Percentiles rank a stretch among this genome's conserved stretches.
These are phyloP conservation scores for Chrysoporthe cubensis DNA, from an alignment of 2,329 filamentous ascomycete species.

Conservation along the genomic window DNA sequence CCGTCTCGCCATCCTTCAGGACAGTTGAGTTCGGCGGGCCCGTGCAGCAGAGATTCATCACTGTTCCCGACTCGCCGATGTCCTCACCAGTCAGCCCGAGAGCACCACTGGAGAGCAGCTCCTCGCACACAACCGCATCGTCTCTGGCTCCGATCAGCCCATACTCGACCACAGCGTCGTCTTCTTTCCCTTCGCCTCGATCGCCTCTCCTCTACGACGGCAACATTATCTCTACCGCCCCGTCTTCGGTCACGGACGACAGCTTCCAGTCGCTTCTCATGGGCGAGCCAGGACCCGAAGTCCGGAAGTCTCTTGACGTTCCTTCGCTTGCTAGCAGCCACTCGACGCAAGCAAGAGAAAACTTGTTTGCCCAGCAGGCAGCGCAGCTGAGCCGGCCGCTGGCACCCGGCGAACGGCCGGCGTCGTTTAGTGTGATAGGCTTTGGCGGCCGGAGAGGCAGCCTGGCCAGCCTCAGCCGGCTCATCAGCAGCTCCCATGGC, in stretches of 20 bases:
- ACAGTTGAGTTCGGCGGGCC: constrained; percentile 27
- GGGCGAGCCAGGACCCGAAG: constrained; percentile 74
- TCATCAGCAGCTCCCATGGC: constrained; percentile 75
- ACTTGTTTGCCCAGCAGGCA: constrained; percentile 50
- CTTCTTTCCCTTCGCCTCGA: constrained; percentile 72
- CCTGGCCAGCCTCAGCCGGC: constrained; percentile 74
- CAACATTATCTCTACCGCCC: constrained; percentile 73
- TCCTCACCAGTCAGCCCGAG: constrained; percentile 28
- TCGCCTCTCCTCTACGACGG: constrained; percentile 71
- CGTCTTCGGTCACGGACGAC: constrained; percentile 74
- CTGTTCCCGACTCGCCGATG: constrained; percentile 29
- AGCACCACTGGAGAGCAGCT: constrained; percentile 30
- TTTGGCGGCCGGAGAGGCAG: constrained; percentile 75
- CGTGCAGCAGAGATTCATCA: constrained; percentile 36
- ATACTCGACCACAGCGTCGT: constrained; percentile 60
- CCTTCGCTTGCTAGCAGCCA: constrained; percentile 77
- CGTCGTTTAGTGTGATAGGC: constrained; percentile 63
- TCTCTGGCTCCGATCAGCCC: constrained; percentile 62
- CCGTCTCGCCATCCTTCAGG: constrained; percentile 38
- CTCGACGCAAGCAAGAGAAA: constrained; percentile 76
- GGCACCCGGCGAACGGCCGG: constrained; percentile 60
- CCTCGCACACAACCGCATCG: constrained; percentile 36
- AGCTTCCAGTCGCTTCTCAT: constrained; percentile 73
- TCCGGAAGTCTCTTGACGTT: constrained; percentile 70
- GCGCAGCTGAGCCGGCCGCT: constrained; percentile 54